Evolutionary conservation across 2,329 filamentous ascomycete genomes (phyloP), one percentile per base, ranked within the genome.

Genomic region (Didymella sp.): DNA sequence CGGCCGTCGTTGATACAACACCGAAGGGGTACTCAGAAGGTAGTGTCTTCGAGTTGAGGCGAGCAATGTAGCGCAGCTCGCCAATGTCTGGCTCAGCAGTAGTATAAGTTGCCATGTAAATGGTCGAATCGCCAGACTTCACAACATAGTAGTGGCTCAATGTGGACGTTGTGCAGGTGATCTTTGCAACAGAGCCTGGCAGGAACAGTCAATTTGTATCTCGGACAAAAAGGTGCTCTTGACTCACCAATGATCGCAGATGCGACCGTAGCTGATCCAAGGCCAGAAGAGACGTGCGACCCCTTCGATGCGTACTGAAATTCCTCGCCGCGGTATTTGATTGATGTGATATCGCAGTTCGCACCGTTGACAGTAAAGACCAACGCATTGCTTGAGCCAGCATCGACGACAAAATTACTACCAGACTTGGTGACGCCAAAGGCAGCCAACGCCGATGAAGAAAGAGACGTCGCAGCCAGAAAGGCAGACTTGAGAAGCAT

Each of bases 91-190:
- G 74, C 50, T 77, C 70, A 3, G 73, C 82, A 0, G 81, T 86
- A 54, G 84, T 89, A 67, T 88, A 80, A 2, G 87, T 89, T 6
- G 83, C 76, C 73, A 77, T 76, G 56, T 65, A 77, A n/a, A 89
- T 81, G 25, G 80, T 84, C 56, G 82, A 80, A 50, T 87, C 84
- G n/a, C 86, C 86, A 49, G 83, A 81, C 56, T 80, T 81, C 12
- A 86, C 82, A 5, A 89, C 82, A 62, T 85, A 81, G 74, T 89
- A 89, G 33, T 89, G 87, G 0, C 84, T 89, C 56, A 88, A 74
- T n/a, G 81, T 86, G 41, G 76, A 79, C 0, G 85, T 85, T 8
- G 78, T 80, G 66, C 85, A 88, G 13, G 84, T 87, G 33, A 89
- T 80, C 71, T 87, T 88, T 64, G 87, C 81, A 67, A 42, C 40